A percentile compares a stretch with the other conserved stretches of the same genome.
phyloP scores from a whole-genome alignment of 2,329 filamentous ascomycete species.

The Neurospora crassa region DNA sequence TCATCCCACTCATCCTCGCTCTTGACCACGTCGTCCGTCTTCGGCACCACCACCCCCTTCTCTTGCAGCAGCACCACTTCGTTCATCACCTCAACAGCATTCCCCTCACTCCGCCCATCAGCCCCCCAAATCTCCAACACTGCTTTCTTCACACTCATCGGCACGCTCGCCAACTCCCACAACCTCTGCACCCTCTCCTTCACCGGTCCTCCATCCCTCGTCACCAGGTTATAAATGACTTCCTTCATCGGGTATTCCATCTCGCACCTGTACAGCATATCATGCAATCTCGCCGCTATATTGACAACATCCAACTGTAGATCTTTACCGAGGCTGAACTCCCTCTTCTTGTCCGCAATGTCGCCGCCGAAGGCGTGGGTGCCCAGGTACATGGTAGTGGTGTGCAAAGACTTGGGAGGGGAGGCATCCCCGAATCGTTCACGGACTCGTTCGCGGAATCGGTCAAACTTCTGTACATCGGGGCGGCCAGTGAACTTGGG shows the following conservation, averaged over 20 bases:
- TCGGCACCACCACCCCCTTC: background rate
- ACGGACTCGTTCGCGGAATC: background rate
- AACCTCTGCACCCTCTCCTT: slow-evolving; percentile 11
- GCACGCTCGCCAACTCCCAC: slow-evolving; percentile 6
- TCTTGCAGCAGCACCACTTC: too few species aligned
- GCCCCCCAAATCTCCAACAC: slow-evolving; percentile 20
- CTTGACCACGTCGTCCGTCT: background rate
- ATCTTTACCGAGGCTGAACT: slow-evolving; percentile 12
- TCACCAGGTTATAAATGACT: slow-evolving; percentile 11
- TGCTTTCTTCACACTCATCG: slow-evolving; percentile 12
- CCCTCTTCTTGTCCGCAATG: background rate
- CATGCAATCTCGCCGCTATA: slow-evolving; percentile 11
- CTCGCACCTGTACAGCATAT: slow-evolving; percentile 17
- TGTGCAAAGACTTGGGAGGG: background rate
- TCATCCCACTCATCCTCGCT: background rate
- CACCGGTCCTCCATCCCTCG: slow-evolving; percentile 1
- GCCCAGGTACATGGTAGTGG: background rate
- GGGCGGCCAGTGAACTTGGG: background rate
- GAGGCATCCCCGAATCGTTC: background rate
- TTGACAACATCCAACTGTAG: slow-evolving; percentile 18
- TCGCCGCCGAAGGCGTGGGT: background rate
- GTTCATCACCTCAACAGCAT: too few species aligned
- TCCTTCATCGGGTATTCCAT: slow-evolving; percentile 17
- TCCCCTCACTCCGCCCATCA: slow-evolving; percentile 8
- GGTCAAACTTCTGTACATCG: background rate